Evolutionary conservation across 2,329 filamentous ascomycete species (phyloP), one percentile per base, ranked within the genome.

Genomic region (Tympanopsis confertula): DNA sequence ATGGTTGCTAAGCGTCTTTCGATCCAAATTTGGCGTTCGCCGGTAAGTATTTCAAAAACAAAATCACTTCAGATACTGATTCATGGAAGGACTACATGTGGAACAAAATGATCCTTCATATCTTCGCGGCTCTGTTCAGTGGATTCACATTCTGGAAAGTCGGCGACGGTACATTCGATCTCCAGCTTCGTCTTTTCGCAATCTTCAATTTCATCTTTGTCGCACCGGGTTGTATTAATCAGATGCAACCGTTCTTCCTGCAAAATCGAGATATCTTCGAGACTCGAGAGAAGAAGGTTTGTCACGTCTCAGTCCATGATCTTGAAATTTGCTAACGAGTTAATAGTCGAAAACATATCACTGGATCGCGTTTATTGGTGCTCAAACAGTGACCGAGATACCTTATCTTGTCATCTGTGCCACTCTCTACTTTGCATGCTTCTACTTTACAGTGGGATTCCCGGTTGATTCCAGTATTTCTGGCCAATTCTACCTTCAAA

Each of bases 181-280:
- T 69, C 5, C 66, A 67, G 42, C 48, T 64, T 2, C 54, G 63
- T 5, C 54, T 70, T 1, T 68, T 70, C 44, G 59, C 65, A 3
- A 55, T 70, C 20, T 70, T 70, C 53, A 68, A 69, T 40, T 70
- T 70, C 44, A 64, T 71, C 26, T 69, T 69, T 46, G 64, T 69
- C 5, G 65, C 66, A 0, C 65, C 65, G 0, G 65, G 65, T 10
- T 61, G 61, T 38, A 61, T 68, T 38, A 60, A 59, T 12, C 63
- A 68, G 44, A 55, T 70, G 36, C 66, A 70, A 45, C 66, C 67
- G 0, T 56, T 68, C 20, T 70, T 70, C 42, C 47, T 69, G 32
- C 54, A 63, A 5, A 58, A 62, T 4, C 56, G 66, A 0, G 64
- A 68, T 36, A 65, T 70, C 19, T 70, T 64, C 35, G 66, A 69